A percentile compares a stretch with the other conserved stretches of the same genome.
phyloP scores from a whole-genome alignment of 1,284 basidiomycete genomes.

The Erythrobasidium hasegawianum region DNA sequence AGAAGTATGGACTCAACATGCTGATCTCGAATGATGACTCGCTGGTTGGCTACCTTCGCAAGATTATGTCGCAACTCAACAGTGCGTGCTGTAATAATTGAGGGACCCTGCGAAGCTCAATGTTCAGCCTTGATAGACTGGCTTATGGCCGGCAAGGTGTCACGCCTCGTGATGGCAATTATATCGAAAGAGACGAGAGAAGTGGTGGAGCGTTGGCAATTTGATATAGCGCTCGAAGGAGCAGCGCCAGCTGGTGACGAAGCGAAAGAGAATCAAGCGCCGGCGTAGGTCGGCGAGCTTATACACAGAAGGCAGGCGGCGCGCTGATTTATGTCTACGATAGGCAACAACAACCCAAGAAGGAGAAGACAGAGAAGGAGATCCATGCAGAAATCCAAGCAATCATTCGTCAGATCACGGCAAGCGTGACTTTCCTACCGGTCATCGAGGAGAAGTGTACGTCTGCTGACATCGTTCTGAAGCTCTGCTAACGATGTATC shows the following conservation, averaged over 20 bases:
- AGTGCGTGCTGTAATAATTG: slow-evolving; percentile 53
- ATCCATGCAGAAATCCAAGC: slow-evolving; percentile 96
- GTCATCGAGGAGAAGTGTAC: slow-evolving; percentile 90
- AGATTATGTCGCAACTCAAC: slow-evolving; percentile 84
- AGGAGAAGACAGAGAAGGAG: slow-evolving; percentile 69
- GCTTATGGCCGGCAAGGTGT: slow-evolving; percentile 84
- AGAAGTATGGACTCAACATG: slow-evolving; percentile 96
- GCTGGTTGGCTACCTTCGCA: slow-evolving; percentile 85
- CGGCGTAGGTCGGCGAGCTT: slow-evolving; percentile 11
- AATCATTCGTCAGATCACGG: slow-evolving; percentile 97
- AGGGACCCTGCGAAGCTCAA: slow-evolving; percentile 8
- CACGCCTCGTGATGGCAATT: slow-evolving; percentile 89
- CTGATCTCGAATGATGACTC: slow-evolving; percentile 89
- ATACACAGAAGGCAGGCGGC: too few relatives aligned
- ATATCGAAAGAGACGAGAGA: slow-evolving; percentile 88
- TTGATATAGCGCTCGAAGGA: slow-evolving; percentile 75
- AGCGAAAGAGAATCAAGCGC: slow-evolving; percentile 38
- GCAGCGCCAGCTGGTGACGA: slow-evolving; percentile 31
- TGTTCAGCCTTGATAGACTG: slow-evolving; percentile 63
- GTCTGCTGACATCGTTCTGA: slow-evolving; percentile 47
- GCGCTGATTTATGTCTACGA: background rate
- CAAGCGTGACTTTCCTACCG: slow-evolving; percentile 90
- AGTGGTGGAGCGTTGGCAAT: slow-evolving; percentile 95
- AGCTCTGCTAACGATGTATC: background rate
- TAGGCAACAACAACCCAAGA: slow-evolving; percentile 39